Conservation (phyloP, 345 rosid species). For the Cardiospermum halicacabum region DNA sequence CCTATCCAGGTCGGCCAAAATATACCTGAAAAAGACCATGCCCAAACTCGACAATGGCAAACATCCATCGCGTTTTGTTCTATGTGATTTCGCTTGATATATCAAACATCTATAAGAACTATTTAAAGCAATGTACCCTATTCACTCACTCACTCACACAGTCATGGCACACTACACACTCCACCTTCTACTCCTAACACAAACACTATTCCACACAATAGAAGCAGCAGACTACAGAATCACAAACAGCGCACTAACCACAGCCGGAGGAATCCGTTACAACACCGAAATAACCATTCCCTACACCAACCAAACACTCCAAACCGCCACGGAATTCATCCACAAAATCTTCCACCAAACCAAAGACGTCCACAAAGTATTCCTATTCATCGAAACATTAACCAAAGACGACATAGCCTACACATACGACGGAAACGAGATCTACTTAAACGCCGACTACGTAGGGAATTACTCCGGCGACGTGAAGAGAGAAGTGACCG, state of each 20-base stretch:
- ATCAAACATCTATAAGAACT: too few relatives aligned
- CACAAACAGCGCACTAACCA: slow-evolving; percentile 28
- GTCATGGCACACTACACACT: slow-evolving; percentile 19
- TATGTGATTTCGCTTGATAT: too few relatives aligned
- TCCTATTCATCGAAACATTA: slow-evolving; percentile 25
- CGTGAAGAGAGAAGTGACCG: neutral
- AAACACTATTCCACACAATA: slow-evolving; percentile 17
- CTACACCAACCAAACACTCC: slow-evolving; percentile 23
- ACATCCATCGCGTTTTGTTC: too few relatives aligned
- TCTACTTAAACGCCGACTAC: slow-evolving; percentile 10
- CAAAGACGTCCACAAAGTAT: slow-evolving; percentile 21
- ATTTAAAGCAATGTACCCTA: too few relatives aligned
- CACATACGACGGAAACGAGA: slow-evolving; percentile 22
- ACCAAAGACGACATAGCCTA: slow-evolving; percentile 22
- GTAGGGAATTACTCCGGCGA: neutral
- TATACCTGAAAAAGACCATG: too few relatives aligned
- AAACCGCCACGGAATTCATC: slow-evolving; percentile 31
- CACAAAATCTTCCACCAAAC: slow-evolving; percentile 36
- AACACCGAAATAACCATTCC: slow-evolving; percentile 25
- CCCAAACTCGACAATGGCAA: too few relatives aligned
- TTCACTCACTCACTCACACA: too few relatives aligned
- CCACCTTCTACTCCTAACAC: slow-evolving; percentile 16
- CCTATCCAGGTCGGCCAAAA: too few relatives aligned
- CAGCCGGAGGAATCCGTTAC: slow-evolving; percentile 31
- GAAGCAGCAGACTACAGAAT: slow-evolving; percentile 37